Percentiles rank a stretch among this genome's conserved stretches.
These are phyloP conservation scores for Penicillium thymicola DNA, from an alignment of 2,329 filamentous ascomycete species.

Conservation along the genomic window DNA sequence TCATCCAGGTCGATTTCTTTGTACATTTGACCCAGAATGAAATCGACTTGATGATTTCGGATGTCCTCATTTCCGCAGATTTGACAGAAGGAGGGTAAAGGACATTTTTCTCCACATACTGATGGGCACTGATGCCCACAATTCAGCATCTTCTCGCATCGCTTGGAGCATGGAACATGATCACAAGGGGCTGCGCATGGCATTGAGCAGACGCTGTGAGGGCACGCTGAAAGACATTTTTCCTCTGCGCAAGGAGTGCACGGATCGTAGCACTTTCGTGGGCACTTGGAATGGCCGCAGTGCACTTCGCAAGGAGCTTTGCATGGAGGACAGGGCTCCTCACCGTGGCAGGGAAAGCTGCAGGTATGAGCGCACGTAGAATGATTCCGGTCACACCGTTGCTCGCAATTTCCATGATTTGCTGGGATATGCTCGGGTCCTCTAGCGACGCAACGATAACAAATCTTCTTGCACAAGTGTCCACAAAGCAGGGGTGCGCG, in stretches of 20 bases:
- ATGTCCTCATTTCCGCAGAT: slow-evolving; percentile 47
- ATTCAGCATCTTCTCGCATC: slow-evolving; percentile 52
- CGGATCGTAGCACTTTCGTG: slow-evolving; percentile 55
- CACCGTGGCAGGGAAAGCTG: slow-evolving; percentile 50
- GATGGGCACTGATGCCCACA: slow-evolving; percentile 66
- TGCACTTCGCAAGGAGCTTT: slow-evolving; percentile 50
- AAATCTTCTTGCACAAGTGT: slow-evolving; percentile 54
- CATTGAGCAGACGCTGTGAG: slow-evolving; percentile 51
- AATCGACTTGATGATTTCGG: slow-evolving; percentile 53
- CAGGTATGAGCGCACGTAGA: slow-evolving; percentile 59
- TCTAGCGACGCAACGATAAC: slow-evolving; percentile 48
- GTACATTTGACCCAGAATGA: slow-evolving; percentile 55
- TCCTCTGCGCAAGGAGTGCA: slow-evolving; percentile 60
- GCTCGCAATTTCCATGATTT: slow-evolving; percentile 44
- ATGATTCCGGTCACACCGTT: slow-evolving; percentile 51
- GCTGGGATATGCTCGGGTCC: slow-evolving; percentile 26
- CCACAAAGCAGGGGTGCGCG: slow-evolving; percentile 52
- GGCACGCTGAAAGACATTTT: slow-evolving; percentile 54
- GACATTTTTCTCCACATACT: slow-evolving; percentile 64
- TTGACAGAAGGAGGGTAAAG: slow-evolving; percentile 54
- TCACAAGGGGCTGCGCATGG: slow-evolving; percentile 67
- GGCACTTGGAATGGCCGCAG: slow-evolving; percentile 58
- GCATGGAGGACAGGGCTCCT: slow-evolving; percentile 29
- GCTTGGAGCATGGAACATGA: slow-evolving; percentile 60
- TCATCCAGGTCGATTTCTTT: slow-evolving; percentile 57